phyloP scores from a whole-genome alignment of 2,329 filamentous ascomycete genomes.

The Penicillium crustosum region DNA sequence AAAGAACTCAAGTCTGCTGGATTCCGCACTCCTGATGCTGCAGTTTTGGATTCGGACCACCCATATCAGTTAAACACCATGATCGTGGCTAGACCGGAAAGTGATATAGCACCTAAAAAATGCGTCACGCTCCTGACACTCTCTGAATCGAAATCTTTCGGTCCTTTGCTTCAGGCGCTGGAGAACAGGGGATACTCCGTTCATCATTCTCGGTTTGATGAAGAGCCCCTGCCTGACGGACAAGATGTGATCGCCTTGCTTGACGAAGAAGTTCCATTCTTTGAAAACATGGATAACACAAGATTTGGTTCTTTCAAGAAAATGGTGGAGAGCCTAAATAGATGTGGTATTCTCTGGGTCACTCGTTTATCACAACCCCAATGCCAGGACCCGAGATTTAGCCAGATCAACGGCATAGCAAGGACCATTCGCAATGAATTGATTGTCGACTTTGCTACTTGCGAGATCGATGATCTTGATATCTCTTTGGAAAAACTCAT shows the following conservation, averaged over 20 bases:
- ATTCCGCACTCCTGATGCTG: conserved; percentile 15
- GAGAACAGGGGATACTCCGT: conserved; percentile 7
- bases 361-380: conserved; percentile 23
- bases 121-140: neutral
- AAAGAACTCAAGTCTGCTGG: conserved; percentile 20
- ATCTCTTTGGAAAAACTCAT: conserved; percentile 9
- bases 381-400: conserved; percentile 32
- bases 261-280: conserved; percentile 14
- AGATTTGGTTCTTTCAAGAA: conserved; percentile 8
- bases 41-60: conserved; percentile 4
- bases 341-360: conserved; percentile 31
- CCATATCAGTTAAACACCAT: conserved; percentile 12
- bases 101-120: neutral
- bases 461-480: conserved; percentile 17
- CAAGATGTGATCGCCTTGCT: conserved; percentile 18
- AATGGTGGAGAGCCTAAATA: neutral
- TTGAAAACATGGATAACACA: conserved; percentile 9
- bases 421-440: conserved; percentile 33
- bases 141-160: neutral
- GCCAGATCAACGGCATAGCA: conserved; percentile 29
- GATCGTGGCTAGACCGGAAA: conserved; percentile 8
- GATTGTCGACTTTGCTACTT: conserved; percentile 27
- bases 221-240: neutral
- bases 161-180: neutral
- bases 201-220: neutral